A percentile compares a stretch with the other conserved stretches of the same genome.
Conservation (phyloP, 257 asterid species). For the Gentiana dahurica region DNA sequence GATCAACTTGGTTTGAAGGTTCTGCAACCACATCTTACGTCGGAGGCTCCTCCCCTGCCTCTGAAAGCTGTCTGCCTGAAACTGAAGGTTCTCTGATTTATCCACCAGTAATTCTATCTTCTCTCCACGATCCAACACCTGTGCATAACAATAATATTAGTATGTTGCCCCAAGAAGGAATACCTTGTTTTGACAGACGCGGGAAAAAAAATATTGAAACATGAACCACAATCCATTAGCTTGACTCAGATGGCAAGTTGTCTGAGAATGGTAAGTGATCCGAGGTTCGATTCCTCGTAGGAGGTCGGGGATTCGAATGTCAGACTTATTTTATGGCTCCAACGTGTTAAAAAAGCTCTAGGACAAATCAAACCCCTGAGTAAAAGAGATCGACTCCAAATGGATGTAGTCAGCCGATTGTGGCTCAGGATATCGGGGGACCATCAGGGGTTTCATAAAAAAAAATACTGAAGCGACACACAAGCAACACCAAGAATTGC, state of each 20-base stretch:
- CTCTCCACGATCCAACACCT: constrained; percentile 98
- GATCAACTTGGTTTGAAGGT: constrained; percentile 72
- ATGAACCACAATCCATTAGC: background rate
- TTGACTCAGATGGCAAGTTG: too few relatives aligned
- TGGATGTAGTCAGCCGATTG: too few relatives aligned
- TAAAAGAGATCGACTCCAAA: background rate
- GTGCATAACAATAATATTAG: constrained; percentile 4
- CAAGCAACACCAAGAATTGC: too few relatives aligned
- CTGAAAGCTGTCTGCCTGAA: constrained; percentile 98
- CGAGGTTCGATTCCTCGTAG: too few relatives aligned
- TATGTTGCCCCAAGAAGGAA: background rate
- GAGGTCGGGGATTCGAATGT: too few relatives aligned
- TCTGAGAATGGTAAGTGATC: too few relatives aligned
- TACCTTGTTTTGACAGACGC: too few relatives aligned
- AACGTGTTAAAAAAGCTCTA: background rate
- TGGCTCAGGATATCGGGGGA: too few relatives aligned
- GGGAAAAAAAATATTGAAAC: background rate
- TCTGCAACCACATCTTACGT: constrained; percentile 93
- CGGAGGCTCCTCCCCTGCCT: constrained; percentile 94
- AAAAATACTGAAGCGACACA: too few relatives aligned
- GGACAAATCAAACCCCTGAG: background rate
- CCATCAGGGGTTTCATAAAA: too few relatives aligned
- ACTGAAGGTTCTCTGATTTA: constrained; percentile 93
- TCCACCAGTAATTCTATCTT: constrained; percentile 90
- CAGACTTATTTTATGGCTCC: too few relatives aligned